Evolutionary conservation across 345 rosid species (phyloP).

Genomic region (Pugionium dolabratum): DNA sequence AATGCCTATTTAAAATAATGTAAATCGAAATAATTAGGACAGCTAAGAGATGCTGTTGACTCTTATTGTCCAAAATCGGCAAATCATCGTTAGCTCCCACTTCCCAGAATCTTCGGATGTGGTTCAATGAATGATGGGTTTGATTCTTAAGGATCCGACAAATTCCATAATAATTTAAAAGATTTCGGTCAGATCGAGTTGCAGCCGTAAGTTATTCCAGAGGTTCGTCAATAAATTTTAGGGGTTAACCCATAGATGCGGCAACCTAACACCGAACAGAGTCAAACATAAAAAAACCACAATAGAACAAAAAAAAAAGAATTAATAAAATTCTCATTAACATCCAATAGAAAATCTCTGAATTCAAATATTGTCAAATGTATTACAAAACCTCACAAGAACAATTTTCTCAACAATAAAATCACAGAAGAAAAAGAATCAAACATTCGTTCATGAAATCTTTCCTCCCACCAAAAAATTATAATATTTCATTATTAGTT

Average conservation of each 20-base stretch:
- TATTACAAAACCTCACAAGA: slow-evolving; percentile 28
- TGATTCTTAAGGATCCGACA: not conserved
- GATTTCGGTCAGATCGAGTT: not conserved
- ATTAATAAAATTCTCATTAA: slow-evolving; percentile 13
- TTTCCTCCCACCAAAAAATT: slow-evolving; percentile 8
- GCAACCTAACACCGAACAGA: slow-evolving; percentile 28
- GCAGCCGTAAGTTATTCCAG: slow-evolving; percentile 13
- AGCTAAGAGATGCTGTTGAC: slow-evolving; percentile 1
- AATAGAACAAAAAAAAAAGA: not conserved
- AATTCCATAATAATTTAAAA: not conserved
- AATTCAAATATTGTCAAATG: slow-evolving; percentile 19
- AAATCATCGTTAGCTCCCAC: slow-evolving; percentile 1
- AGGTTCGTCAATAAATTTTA: not conserved
- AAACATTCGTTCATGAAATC: slow-evolving; percentile 24
- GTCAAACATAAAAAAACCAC: not conserved
- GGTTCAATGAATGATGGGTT: slow-evolving; percentile 16
- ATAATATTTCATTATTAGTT: not conserved
- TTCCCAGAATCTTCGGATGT: not conserved
- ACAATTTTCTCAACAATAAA: slow-evolving; percentile 29
- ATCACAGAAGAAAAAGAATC: not conserved
- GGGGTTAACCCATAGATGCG: slow-evolving; percentile 23
- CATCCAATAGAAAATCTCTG: slow-evolving; percentile 3
- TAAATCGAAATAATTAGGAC: not conserved
- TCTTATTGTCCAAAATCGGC: not conserved
- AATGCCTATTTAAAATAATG: no score